Conservation (phyloP, 805 yeast genomes). For the Starmera quercuum region DNA sequence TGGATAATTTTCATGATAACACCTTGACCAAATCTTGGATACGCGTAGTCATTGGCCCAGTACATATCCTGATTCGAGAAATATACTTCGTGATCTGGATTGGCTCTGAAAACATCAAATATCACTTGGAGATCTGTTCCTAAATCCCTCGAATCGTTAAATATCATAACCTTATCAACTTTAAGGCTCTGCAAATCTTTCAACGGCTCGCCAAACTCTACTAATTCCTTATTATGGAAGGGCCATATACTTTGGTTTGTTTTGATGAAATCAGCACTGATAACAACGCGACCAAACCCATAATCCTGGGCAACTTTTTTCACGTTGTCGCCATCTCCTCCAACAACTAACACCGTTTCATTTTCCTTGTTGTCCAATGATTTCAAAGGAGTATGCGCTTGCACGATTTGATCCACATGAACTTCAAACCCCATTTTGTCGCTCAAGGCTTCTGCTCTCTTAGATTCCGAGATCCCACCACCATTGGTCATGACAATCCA, state of each 20-base stretch:
- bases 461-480: constrained; percentile 68
- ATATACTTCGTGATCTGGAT: constrained; percentile 61
- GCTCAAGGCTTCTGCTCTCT: constrained; percentile 48
- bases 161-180: constrained; percentile 68
- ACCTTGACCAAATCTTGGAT: constrained; percentile 89
- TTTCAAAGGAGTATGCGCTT: constrained; percentile 82
- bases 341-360: constrained; percentile 68
- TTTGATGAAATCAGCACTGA: constrained; percentile 63
- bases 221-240: constrained; percentile 45
- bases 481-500: constrained; percentile 86
- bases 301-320: constrained; percentile 65
- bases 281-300: constrained; percentile 71
- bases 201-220: constrained; percentile 25
- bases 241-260: constrained; percentile 74
- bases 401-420: constrained; percentile 53
- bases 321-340: constrained; percentile 69
- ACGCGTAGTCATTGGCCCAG: constrained; percentile 78
- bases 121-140: constrained; percentile 79
- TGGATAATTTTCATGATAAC: constrained; percentile 65
- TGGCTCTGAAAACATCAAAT: constrained; percentile 58
- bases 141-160: constrained; percentile 86
- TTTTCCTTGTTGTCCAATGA: constrained; percentile 42
- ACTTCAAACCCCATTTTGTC: constrained; percentile 27
- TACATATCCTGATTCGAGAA: constrained; percentile 79
- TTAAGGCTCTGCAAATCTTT: constrained; percentile 11